These are phyloP conservation scores for Stephania japonica DNA, from an alignment of 164 flowering plant species.

Conservation along the genomic window DNA sequence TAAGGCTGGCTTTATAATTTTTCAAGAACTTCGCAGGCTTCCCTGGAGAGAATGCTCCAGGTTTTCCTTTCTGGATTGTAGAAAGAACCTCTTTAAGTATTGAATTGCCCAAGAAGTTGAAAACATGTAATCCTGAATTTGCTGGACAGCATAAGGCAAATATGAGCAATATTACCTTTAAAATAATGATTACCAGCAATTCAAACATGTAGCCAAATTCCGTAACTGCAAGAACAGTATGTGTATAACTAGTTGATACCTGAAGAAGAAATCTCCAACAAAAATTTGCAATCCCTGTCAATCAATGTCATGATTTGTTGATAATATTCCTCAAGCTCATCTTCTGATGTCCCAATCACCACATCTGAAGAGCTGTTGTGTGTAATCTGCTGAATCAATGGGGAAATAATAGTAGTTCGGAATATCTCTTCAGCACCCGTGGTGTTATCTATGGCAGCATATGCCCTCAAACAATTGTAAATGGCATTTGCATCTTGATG, in stretches of 20 bases:
- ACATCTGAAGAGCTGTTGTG: constrained; percentile 40
- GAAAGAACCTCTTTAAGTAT: constrained; percentile 86
- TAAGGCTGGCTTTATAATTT: constrained; percentile 84
- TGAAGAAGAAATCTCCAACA: constrained; percentile 71
- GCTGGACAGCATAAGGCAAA: constrained; percentile 44
- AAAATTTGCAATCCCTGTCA: constrained; percentile 70
- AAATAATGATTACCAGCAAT: background rate
- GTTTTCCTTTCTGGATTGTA: constrained; percentile 85
- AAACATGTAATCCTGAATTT: constrained; percentile 93
- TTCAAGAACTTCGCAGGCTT: constrained; percentile 78
- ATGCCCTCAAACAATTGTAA: constrained; percentile 94
- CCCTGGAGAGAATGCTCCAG: constrained; percentile 96
- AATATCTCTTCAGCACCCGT: constrained; percentile 81
- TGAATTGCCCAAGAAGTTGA: constrained; percentile 93
- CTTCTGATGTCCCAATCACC: constrained; percentile 43
- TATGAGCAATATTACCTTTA: constrained; percentile 3
- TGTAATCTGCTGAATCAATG: constrained; percentile 56
- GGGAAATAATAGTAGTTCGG: constrained; percentile 69
- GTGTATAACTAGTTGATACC: constrained; percentile 32
- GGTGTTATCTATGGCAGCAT: constrained; percentile 96
- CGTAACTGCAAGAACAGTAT: background rate
- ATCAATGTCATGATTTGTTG: constrained; percentile 51
- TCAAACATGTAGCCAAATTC: background rate
- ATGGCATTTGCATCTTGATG: constrained; percentile 77
- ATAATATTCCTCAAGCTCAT: constrained; percentile 80